Evolutionary conservation across 1,284 basidiomycete genomes (phyloP), one percentile per base, ranked within the genome.

Genomic region (Thelephora terrestris): DNA sequence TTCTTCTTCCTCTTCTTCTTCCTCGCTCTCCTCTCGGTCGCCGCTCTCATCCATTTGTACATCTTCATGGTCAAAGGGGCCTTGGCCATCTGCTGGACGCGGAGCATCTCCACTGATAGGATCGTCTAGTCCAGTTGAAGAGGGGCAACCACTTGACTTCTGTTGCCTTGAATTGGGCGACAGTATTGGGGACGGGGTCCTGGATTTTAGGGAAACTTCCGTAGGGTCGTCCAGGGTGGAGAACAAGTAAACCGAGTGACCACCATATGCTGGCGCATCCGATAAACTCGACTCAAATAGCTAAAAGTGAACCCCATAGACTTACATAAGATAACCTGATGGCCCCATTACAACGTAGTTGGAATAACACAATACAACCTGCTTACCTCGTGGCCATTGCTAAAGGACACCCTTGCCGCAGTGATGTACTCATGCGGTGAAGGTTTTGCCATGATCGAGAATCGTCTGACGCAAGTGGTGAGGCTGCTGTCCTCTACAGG

Each of bases 381-480:
- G 56, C 65, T 58, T 58, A 90, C 88, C 70, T 94, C 89, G 58
- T 91, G 81, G 1, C 85, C 83, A 62, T 88, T 86, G 46, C 74
- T 72, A 12, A 72, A 61, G 21, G 87, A 84, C 76, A 92, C 87
- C 49, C 81, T 75, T 25, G 81, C 79, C 27, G 88, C 88, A 21
- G 89, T 91, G 49, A 92, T 79, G 65, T 91, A 85, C 23, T 83
- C 74, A 51, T 64, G 56, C 52, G 73, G 61, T 52, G n/a, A 23
- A 18, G 20, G 48, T 54, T 55, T 70, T 68, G 50, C 62, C 59
- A 39, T 57, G 54, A 32, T 64, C 62, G 21, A 64, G 71, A 96
- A 91, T 27, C 85, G 77, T 47, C 92, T 76, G 6, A 96, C 90
- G 59, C 92, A 95, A 36, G 85, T 84, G 2, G 85, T 85, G 35